Conservation (phyloP, 225 moss, liverwort and hornwort genomes). For the Marchantia polymorpha region DNA sequence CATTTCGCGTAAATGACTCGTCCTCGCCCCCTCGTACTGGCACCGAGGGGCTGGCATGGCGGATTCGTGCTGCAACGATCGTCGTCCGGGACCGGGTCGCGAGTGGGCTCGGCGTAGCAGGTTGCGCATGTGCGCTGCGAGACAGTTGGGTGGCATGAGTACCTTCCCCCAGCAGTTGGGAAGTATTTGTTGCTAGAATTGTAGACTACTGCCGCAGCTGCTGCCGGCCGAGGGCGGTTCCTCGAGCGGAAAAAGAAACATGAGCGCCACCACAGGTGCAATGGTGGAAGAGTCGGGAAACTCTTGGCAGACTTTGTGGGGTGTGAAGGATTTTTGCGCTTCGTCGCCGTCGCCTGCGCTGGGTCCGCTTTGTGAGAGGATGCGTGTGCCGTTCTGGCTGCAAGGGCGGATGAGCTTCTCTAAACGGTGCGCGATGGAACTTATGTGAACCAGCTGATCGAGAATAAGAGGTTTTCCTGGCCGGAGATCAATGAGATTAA, state of each 20-base stretch:
- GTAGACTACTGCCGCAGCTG: neutral
- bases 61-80: neutral
- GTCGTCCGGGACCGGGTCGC: neutral
- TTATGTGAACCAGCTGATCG: slow-evolving; percentile 23
- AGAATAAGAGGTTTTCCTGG: neutral
- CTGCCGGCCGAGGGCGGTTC: neutral
- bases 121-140: neutral
- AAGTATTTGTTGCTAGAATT: neutral
- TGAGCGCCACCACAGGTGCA: neutral
- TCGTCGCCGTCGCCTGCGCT: neutral
- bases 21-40: neutral
- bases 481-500: slow-evolving; percentile 35
- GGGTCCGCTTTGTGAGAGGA: neutral
- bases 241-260: neutral
- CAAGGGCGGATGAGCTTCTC: slow-evolving; percentile 2
- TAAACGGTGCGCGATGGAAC: neutral
- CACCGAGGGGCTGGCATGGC: neutral
- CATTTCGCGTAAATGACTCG: neutral
- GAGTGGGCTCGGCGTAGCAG: neutral
- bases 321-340: neutral
- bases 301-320: neutral
- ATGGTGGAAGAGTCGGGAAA: neutral
- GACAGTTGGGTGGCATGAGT: slow-evolving; percentile 2
- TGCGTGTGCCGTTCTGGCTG: neutral
- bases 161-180: slow-evolving; percentile 1